phyloP scores from a whole-genome alignment of 805 yeast genomes.

The Kluyveromyces nonfermentans region DNA sequence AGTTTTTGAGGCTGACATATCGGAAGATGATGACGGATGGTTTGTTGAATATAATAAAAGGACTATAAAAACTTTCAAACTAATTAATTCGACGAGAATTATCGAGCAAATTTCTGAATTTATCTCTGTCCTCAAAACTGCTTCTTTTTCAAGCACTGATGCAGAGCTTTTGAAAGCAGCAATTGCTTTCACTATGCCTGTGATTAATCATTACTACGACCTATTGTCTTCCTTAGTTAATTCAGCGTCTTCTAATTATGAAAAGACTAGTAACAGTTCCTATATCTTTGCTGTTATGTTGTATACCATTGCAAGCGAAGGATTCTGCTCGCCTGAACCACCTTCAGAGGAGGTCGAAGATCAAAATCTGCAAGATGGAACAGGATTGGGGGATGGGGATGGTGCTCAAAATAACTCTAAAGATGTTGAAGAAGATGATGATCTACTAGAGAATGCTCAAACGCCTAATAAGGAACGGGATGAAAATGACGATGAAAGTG shows the following conservation, averaged over 20 bases:
- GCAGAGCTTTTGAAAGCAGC: conserved; percentile 39
- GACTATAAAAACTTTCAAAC: conserved; percentile 33
- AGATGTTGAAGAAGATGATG: conserved; percentile 88
- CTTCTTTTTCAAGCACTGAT: conserved; percentile 32
- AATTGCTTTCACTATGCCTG: conserved; percentile 49
- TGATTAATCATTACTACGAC: conserved; percentile 48
- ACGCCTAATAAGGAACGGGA: conserved; percentile 66
- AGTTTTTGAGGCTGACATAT: conserved; percentile 25
- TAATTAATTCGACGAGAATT: conserved; percentile 35
- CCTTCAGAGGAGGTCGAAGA: conserved; percentile 52
- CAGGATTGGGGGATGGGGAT: conserved; percentile 87
- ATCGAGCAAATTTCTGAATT: conserved; percentile 29
- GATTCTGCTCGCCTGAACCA: conserved; percentile 89
- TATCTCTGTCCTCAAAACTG: conserved; percentile 27
- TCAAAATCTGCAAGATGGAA: conserved; percentile 70
- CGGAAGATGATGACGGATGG: conserved; percentile 62
- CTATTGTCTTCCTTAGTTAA: conserved; percentile 37
- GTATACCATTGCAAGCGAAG: conserved; percentile 56
- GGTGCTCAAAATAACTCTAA: conserved; percentile 77
- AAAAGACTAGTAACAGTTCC: conserved; percentile 50
- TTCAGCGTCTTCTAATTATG: conserved; percentile 41
- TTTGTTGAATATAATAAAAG: conserved; percentile 40
- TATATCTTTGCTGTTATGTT: conserved; percentile 49
- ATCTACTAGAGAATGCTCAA: conserved; percentile 69
- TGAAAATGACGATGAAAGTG: conserved; percentile 48